A percentile compares a stretch with the other conserved stretches of the same genome.
Evolutionary conservation across 2,329 filamentous ascomycete species (phyloP).

Genomic region (Ramularia endophylla): DNA sequence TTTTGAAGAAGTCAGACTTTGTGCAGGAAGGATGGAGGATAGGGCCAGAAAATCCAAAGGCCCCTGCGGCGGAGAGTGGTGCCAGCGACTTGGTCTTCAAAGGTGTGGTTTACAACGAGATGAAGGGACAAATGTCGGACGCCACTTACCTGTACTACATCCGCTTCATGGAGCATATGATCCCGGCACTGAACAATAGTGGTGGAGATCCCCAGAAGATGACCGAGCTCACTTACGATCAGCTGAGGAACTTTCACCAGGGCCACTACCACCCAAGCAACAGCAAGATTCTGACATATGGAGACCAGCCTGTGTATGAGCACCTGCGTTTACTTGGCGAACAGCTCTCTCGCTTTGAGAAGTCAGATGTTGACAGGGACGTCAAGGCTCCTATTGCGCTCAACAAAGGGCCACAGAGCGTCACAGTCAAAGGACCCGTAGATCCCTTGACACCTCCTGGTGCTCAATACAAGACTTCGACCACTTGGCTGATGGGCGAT

Average conservation of each 20-base stretch:
- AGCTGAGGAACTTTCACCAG: slow-evolving; percentile 80
- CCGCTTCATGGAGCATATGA: slow-evolving; percentile 87
- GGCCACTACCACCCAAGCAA: slow-evolving; percentile 98
- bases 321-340: slow-evolving; percentile 75
- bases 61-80: slow-evolving; percentile 38
- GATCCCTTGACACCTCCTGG: slow-evolving; percentile 82
- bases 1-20: slow-evolving; percentile 88
- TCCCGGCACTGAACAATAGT: slow-evolving; percentile 92
- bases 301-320: slow-evolving; percentile 77
- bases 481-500: slow-evolving; percentile 87
- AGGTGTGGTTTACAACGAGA: slow-evolving; percentile 98
- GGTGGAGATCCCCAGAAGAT: slow-evolving; percentile 96
- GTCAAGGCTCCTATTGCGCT: slow-evolving; percentile 73
- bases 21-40: slow-evolving; percentile 96
- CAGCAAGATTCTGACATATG: slow-evolving; percentile 91
- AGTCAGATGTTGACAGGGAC: slow-evolving; percentile 61
- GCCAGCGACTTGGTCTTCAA: slow-evolving; percentile 75
- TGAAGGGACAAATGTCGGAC: slow-evolving; percentile 99
- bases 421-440: slow-evolving; percentile 72
- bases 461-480: slow-evolving; percentile 87
- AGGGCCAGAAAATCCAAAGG: slow-evolving; percentile 76
- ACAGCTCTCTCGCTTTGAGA: slow-evolving; percentile 67
- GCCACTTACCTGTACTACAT: slow-evolving; percentile 96
- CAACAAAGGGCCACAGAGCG: slow-evolving; percentile 56
- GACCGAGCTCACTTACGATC: slow-evolving; percentile 86